Evolutionary conservation across 345 rosid species (phyloP), one percentile per base, ranked within the genome.

Genomic region (Alliaria petiolata): DNA sequence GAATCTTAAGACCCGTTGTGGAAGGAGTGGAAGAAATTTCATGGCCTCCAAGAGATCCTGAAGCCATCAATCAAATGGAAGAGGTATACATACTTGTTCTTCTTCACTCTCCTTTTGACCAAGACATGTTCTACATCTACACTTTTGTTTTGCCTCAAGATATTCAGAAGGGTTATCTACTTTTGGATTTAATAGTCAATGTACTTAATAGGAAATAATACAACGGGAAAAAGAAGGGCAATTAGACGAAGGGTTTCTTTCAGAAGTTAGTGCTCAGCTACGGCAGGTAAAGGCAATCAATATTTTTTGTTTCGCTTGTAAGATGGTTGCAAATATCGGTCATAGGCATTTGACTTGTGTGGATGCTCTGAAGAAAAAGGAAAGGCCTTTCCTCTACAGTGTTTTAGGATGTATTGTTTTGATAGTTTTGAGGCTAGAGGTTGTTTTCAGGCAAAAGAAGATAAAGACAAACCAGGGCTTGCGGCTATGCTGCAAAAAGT

Each of bases 401-500:
- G 44, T 20, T n/a, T n/a, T n/a, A n/a, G n/a, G n/a, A n/a, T n/a
- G n/a, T n/a, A n/a, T n/a, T n/a, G n/a, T n/a, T n/a, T n/a, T n/a
- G n/a, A n/a, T n/a, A n/a, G n/a, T n/a, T n/a, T n/a, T 76, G 70
- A 76, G 70, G 60, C 51, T 62, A 38, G 62, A 61, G 50, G 53
- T 63, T 56, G 76, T 66, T 76, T 78, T 70, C 82, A 89, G 97
- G 96, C 97, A 67, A 86, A 86, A 82, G 91, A 86, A 86, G 98
- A 91, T 72, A 80, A 62, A 62, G 96, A 91, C 77, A 93, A 87
- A 78, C 98, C 97, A 5, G 97, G 98, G 59, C 92, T 91, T 50
- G 85, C 72, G 52, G 96, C 97, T 45, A 93, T 91, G 98, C 71
- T 93, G 72, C 98, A 85, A 79, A 93, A 91, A 72, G 96, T 91